A percentile compares a stretch with the other conserved stretches of the same genome.
Evolutionary conservation across 768 basidiomycete species (phyloP).

Genomic region (Amanita fuliginea): DNA sequence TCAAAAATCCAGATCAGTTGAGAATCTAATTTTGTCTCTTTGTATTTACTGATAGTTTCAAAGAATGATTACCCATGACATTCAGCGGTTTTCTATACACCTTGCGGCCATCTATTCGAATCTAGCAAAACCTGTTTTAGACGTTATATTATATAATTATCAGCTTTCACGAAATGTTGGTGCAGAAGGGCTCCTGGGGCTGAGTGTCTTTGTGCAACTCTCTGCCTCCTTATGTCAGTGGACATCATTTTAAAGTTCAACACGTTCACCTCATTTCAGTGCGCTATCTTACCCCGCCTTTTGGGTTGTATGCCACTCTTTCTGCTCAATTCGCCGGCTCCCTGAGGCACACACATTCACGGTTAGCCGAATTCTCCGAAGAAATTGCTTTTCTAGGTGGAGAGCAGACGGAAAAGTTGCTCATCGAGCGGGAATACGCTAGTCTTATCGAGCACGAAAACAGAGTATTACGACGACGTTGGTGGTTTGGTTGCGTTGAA

Average conservation of each 20-base stretch:
- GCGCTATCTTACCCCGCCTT: slow-evolving; percentile 80
- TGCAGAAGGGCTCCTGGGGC: slow-evolving; percentile 77
- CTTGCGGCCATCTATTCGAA: slow-evolving; percentile 93
- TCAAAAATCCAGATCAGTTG: slow-evolving; percentile 92
- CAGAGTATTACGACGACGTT: slow-evolving; percentile 62
- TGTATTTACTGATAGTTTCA: slow-evolving; percentile 7
- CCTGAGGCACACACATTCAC: slow-evolving; percentile 84
- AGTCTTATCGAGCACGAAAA: slow-evolving; percentile 80
- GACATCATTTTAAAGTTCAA: neutral
- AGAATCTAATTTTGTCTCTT: slow-evolving; percentile 12
- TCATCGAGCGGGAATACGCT: slow-evolving; percentile 84
- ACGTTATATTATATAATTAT: slow-evolving; percentile 92
- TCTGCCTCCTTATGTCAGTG: slow-evolving; percentile 72
- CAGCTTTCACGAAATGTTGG: slow-evolving; percentile 92
- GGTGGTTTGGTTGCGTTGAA: slow-evolving; percentile 89
- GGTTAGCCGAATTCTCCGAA: slow-evolving; percentile 81
- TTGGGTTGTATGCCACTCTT: slow-evolving; percentile 82
- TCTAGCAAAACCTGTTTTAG: slow-evolving; percentile 86
- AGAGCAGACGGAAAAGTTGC: slow-evolving; percentile 82
- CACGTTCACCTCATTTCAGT: slow-evolving; percentile 36
- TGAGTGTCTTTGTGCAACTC: slow-evolving; percentile 77
- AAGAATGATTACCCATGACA: slow-evolving; percentile 93
- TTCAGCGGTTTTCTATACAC: slow-evolving; percentile 83
- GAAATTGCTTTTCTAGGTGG: slow-evolving; percentile 86
- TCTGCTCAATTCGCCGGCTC: slow-evolving; percentile 85